Conservation (phyloP, 371 early-diverging fungal genomes). For the Apophysomyces elegans region DNA sequence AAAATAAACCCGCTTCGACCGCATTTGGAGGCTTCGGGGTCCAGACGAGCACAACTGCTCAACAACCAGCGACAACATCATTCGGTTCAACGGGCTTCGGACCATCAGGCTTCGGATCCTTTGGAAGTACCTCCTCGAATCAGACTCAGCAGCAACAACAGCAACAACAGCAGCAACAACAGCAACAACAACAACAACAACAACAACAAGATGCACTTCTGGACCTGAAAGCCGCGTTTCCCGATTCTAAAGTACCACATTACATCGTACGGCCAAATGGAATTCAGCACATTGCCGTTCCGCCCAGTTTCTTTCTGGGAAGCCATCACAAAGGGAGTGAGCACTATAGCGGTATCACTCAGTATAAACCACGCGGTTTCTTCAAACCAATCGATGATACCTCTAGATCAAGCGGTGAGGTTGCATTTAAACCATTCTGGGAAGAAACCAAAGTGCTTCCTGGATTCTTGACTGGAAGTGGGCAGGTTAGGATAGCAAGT, state of each 20-base stretch:
- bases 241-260: constrained; percentile 2
- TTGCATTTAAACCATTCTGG: not conserved
- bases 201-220: constrained; percentile 1
- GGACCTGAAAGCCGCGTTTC: not conserved
- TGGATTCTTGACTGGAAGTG: constrained; percentile 23
- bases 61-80: not conserved
- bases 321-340: not conserved
- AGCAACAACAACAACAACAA: not conserved
- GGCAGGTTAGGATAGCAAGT: not conserved
- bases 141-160: not conserved
- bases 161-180: too few species aligned
- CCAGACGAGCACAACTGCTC: not conserved
- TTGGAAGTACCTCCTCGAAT: not conserved
- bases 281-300: not conserved
- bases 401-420: not conserved
- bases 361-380: not conserved
- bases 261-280: constrained; percentile 5
- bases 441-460: constrained; percentile 25
- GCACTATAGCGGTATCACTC: not conserved
- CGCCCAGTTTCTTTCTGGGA: constrained; percentile 1
- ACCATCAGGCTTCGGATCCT: not conserved
- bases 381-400: not conserved
- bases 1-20: not conserved
- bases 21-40: not conserved
- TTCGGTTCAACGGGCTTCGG: not conserved